Conservation (phyloP, 331 rosid genomes). For the Stylosanthes scabra region DNA sequence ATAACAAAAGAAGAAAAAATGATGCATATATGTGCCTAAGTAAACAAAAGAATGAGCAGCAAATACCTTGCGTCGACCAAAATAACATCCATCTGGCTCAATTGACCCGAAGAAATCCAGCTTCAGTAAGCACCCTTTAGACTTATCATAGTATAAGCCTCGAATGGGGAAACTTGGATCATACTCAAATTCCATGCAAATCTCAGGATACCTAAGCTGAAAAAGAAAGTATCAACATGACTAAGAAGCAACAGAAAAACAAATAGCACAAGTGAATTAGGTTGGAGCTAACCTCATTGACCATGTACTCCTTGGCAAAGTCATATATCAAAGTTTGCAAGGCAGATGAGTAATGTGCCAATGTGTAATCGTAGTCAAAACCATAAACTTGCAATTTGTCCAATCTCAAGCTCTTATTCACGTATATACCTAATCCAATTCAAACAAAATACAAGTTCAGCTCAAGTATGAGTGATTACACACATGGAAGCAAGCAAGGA, state of each 20-base stretch:
- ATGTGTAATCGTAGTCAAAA: slow-evolving; percentile 93
- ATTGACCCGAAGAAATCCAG: slow-evolving; percentile 92
- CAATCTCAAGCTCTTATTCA: slow-evolving; percentile 80
- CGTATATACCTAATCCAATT: slow-evolving; percentile 80
- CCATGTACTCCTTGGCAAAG: slow-evolving; percentile 88
- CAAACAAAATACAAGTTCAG: neutral
- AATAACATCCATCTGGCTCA: slow-evolving; percentile 89
- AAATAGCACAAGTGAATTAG: slow-evolving; percentile 10
- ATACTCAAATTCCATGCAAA: slow-evolving; percentile 73
- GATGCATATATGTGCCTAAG: slow-evolving; percentile 4
- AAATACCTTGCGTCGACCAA: slow-evolving; percentile 87
- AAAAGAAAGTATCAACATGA: slow-evolving; percentile 46
- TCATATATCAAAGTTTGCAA: slow-evolving; percentile 92
- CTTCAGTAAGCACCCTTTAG: slow-evolving; percentile 88
- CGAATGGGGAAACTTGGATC: slow-evolving; percentile 93
- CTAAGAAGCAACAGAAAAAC: slow-evolving; percentile 29
- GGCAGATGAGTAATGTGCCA: slow-evolving; percentile 86
- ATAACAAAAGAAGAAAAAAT: neutral
- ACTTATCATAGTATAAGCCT: slow-evolving; percentile 88
- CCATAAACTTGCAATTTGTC: slow-evolving; percentile 89
- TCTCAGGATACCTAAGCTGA: slow-evolving; percentile 90
- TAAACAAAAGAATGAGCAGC: slow-evolving; percentile 24
- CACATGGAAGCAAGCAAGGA: neutral
- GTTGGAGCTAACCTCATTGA: slow-evolving; percentile 71
- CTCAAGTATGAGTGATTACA: neutral